Evolutionary conservation across 1,284 basidiomycete species (phyloP).

Genomic region (Pulveroboletus sp.): DNA sequence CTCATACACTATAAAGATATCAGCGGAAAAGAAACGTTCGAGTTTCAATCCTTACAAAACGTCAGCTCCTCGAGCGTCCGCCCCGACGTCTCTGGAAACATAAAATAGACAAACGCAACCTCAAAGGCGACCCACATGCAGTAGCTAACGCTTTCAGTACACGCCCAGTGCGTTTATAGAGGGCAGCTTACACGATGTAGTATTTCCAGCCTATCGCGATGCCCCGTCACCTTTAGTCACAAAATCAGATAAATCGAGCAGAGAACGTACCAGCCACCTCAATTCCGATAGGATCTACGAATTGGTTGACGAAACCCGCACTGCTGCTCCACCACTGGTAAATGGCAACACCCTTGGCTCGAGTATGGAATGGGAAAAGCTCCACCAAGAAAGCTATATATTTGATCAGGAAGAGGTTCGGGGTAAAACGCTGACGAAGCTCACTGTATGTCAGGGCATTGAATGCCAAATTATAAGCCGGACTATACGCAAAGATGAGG

Average conservation of each 20-base stretch:
- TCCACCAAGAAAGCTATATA: conserved; percentile 20
- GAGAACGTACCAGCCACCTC: conserved; percentile 4
- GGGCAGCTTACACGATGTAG: conserved; percentile 15
- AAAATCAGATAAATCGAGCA: background rate
- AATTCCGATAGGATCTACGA: conserved; percentile 22
- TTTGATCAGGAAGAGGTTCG: background rate
- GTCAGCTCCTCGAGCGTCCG: conserved; percentile 59
- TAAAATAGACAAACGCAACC: conserved; percentile 48
- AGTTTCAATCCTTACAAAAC: conserved; percentile 46
- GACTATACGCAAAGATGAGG: conserved; percentile 10
- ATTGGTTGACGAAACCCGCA: conserved; percentile 8
- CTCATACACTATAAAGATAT: conserved; percentile 12
- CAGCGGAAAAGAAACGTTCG: background rate
- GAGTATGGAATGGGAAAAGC: conserved; percentile 26
- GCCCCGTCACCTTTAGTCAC: background rate
- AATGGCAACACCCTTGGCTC: conserved; percentile 19
- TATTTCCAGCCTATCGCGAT: conserved; percentile 16
- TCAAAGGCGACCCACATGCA: conserved; percentile 49
- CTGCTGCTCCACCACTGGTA: conserved; percentile 18
- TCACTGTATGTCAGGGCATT: conserved; percentile 6
- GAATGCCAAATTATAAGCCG: conserved; percentile 3
- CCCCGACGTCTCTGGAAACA: conserved; percentile 56
- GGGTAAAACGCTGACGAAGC: background rate
- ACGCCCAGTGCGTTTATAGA: background rate
- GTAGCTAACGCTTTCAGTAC: conserved; percentile 27